Base-by-base conservation (phyloP, 345 rosid species). In the Moringa oleifera region DNA sequence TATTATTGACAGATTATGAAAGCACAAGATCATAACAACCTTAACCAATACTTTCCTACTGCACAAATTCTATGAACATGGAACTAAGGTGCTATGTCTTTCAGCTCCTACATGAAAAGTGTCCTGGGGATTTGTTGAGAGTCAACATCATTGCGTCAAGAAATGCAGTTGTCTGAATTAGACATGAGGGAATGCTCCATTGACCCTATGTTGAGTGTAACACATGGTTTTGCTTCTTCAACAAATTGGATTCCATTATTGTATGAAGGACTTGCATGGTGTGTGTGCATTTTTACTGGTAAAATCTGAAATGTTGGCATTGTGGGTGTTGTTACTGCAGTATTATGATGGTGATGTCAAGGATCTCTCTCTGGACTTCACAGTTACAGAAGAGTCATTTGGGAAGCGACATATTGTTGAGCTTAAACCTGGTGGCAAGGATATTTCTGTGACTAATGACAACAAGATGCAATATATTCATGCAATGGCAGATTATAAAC, bases 401-500 rank as follows among this genome's bases (percentile, higher is more conserved):
- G 96, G 97, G 19, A 85, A 81, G 75, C 72, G 73, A 64, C 83
- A 76, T 73, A 64, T 85, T 46, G 61, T 88, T 58, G 95, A 90
- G 81, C 97, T 93, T 59, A 90, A 84, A 77, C 85, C 92, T 23
- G 92, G 96, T 57, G 98, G 97, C 59, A 88, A 77, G 74, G 95
- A 90, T 77, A 68, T 80, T 63, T 75, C 68, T 45, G 97, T 93
- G 63, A 82, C 88, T 63, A 81, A 88, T 76, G 96, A 86, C 63
- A 90, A 93, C 85, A 90, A 90, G 81, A 90, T 93, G 97, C 98
- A 90, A 70, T 93, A 93, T 65, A 79, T 93, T 75, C 96, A 93
- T 85, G 97, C 96, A 62, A 90, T 93, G 82, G 98, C 97, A 28
- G 95, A 90, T 83, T 86, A 88, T 71, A 93, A 90, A 79, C 98